Conservation (phyloP, 2,329 filamentous ascomycete genomes). For the Didymella keratinophila region DNA sequence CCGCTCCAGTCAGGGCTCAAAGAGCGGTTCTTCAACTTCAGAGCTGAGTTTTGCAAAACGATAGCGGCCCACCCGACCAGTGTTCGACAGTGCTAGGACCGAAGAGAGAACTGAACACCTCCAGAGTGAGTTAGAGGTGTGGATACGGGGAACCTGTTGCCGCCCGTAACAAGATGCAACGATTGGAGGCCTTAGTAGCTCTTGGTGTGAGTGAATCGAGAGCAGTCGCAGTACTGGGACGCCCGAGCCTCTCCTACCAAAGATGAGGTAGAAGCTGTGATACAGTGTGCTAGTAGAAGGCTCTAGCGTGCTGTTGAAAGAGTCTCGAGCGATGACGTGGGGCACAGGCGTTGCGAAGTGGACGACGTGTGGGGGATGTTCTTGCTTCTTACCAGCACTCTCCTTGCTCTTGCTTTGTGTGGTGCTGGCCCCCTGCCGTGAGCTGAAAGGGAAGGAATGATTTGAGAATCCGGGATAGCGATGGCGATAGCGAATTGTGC, state of each 20-base stretch:
- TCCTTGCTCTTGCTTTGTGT: slow-evolving; percentile 4
- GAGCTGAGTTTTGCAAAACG: background rate
- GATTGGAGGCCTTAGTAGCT: background rate
- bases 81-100: background rate
- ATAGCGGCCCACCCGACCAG: slow-evolving; percentile 1
- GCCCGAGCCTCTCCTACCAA: background rate
- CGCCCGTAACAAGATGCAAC: background rate
- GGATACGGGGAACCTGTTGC: background rate
- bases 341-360: background rate
- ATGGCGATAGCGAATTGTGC: background rate
- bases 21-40: background rate
- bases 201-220: background rate
- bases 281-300: background rate
- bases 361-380: background rate
- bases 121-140: background rate
- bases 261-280: background rate
- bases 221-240: background rate
- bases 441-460: background rate
- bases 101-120: background rate
- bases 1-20: background rate
- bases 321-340: background rate
- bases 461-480: background rate
- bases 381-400: background rate
- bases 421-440: background rate
- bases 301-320: background rate